These are phyloP conservation scores for Talaromyces sp. DNA, from an alignment of 2,329 filamentous ascomycete genomes.

Conservation along the genomic window DNA sequence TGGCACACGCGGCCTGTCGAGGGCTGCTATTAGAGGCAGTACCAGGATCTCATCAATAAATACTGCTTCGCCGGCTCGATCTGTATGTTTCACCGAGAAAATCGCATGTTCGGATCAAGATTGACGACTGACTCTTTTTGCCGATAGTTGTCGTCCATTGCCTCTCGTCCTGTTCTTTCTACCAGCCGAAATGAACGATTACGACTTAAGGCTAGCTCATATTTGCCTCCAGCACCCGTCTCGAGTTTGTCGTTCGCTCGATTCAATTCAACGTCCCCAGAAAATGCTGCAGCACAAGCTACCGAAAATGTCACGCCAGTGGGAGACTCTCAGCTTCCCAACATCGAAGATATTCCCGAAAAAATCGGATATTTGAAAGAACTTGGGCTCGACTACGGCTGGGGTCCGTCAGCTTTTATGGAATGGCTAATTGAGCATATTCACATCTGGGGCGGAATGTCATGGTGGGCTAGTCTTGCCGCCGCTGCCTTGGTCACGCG, in stretches of 20 bases:
- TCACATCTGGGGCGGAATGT: conserved; percentile 70
- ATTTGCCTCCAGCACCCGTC: conserved; percentile 21
- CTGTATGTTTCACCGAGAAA: conserved; percentile 7
- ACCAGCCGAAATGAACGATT: conserved; percentile 17
- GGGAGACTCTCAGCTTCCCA: conserved; percentile 24
- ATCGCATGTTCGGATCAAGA: neutral
- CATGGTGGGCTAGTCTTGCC: conserved; percentile 78
- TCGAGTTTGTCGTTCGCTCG: conserved; percentile 29
- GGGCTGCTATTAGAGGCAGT: conserved; percentile 44
- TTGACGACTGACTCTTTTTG: conserved; percentile 20
- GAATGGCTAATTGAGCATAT: conserved; percentile 78
- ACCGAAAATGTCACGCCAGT: conserved; percentile 18
- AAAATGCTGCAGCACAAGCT: conserved; percentile 4
- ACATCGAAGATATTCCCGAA: conserved; percentile 62
- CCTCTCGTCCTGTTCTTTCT: conserved; percentile 25
- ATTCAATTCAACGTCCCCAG: conserved; percentile 39
- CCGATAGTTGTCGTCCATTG: conserved; percentile 36
- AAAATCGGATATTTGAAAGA: conserved; percentile 77
- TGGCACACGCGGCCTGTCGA: conserved; percentile 53
- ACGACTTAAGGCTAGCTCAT: conserved; percentile 11
- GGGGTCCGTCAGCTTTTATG: conserved; percentile 69
- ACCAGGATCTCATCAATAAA: conserved; percentile 28
- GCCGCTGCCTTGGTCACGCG: conserved; percentile 65
- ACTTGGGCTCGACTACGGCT: conserved; percentile 84
- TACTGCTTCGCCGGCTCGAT: conserved; percentile 36